Conservation (phyloP, 352 stramenopile genomes). For the Phytophthora fragariae region DNA sequence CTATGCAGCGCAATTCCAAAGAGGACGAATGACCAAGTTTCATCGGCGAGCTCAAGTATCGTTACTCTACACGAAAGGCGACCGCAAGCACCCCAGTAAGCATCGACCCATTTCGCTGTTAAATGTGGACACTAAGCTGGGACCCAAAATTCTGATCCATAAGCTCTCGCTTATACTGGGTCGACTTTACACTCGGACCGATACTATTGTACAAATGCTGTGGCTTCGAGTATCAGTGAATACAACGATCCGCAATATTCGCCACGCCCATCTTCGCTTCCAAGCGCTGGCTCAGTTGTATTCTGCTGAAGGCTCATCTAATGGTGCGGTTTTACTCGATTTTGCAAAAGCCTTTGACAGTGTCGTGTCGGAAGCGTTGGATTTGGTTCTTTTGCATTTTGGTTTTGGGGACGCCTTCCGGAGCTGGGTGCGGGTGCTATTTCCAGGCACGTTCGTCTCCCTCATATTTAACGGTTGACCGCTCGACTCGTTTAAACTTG, state of each 20-base stretch:
- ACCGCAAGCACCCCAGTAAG: conserved; percentile 2
- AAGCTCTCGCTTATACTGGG: no score
- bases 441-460: conserved; percentile 4
- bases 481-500: conserved; percentile 11
- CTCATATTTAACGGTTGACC: conserved; percentile 22
- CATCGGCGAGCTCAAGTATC: conserved; percentile 9
- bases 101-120: conserved; percentile 19
- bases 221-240: neutral
- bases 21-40: neutral
- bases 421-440: conserved; percentile 22
- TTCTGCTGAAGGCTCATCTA: neutral
- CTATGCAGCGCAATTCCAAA: neutral
- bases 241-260: neutral
- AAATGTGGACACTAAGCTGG: conserved; percentile 10
- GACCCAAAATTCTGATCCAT: conserved; percentile 7
- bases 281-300: conserved; percentile 11
- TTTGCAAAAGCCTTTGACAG: conserved; percentile 22
- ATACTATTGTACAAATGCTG: no score
- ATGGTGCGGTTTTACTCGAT: conserved; percentile 11
- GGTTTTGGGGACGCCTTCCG: conserved; percentile 23
- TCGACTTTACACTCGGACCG: no score
- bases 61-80: conserved; percentile 10
- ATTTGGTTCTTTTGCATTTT: conserved; percentile 22
- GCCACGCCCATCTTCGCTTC: conserved; percentile 8
- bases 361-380: conserved; percentile 11